phyloP scores from a whole-genome alignment of 2,329 filamentous ascomycete genomes.

The Metarhizium rileyi region DNA sequence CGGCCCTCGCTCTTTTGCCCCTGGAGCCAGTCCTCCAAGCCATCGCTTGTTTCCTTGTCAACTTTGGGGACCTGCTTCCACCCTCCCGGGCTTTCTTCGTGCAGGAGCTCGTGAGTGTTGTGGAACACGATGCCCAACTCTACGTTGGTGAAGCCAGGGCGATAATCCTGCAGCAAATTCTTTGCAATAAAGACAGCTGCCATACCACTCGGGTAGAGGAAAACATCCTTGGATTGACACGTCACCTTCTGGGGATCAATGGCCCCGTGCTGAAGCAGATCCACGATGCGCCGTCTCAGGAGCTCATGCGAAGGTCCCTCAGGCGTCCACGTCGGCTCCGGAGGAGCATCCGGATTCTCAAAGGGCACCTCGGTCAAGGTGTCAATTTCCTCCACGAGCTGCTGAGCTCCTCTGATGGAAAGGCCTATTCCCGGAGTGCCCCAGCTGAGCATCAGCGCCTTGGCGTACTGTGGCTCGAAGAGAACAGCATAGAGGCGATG shows the following conservation, averaged over 20 bases:
- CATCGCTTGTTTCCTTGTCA: conserved; percentile 30
- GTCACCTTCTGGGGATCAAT: conserved; percentile 18
- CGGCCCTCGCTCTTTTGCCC: conserved; percentile 27
- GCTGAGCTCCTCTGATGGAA: conserved; percentile 34
- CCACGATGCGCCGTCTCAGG: conserved; percentile 30
- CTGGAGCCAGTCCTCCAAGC: conserved; percentile 35
- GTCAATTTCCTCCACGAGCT: conserved; percentile 28
- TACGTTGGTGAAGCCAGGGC: conserved; percentile 24
- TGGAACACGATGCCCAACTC: conserved; percentile 44
- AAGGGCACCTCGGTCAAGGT: conserved; percentile 24
- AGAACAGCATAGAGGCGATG: conserved; percentile 35
- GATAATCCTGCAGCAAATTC: conserved; percentile 24
- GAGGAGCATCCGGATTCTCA: conserved; percentile 10
- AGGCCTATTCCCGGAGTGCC: conserved; percentile 35
- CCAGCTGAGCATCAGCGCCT: conserved; percentile 33
- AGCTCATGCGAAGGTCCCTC: conserved; percentile 26
- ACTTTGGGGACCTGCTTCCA: conserved; percentile 38
- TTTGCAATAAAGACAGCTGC: conserved; percentile 36
- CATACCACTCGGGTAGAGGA: conserved; percentile 46
- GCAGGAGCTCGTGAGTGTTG: conserved; percentile 36
- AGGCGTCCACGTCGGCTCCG: conserved; percentile 29
- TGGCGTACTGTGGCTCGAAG: conserved; percentile 26
- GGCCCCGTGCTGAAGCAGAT: conserved; percentile 31
- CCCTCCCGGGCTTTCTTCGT: conserved; percentile 32
- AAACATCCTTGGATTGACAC: conserved; percentile 31